Evolutionary conservation across 2,329 filamentous ascomycete species (phyloP).

Genomic region (Fusarium lateritium): DNA sequence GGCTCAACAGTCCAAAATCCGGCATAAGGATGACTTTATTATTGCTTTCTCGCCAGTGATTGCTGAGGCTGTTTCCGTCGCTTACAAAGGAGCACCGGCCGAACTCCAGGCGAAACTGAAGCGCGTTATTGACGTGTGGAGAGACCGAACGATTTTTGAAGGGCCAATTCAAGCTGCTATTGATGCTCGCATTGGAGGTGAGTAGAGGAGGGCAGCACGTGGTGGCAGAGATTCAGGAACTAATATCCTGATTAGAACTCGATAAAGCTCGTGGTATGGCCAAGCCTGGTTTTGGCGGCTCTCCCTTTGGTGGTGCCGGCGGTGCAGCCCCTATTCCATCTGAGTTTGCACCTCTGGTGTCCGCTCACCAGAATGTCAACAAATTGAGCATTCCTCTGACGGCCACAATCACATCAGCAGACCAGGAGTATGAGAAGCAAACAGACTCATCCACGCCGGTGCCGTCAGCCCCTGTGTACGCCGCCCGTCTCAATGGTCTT

Average conservation of each 20-base stretch:
- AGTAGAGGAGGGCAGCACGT: constrained; percentile 5
- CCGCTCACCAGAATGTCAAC: constrained; percentile 79
- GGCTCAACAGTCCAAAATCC: constrained; percentile 93
- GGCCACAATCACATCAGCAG: constrained; percentile 77
- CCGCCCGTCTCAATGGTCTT: constrained; percentile 89
- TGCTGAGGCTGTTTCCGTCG: constrained; percentile 88
- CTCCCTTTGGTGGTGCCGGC: constrained; percentile 72
- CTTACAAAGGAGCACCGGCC: constrained; percentile 88
- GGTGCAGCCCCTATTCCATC: constrained; percentile 74
- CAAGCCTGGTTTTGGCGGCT: constrained; percentile 69
- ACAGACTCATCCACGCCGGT: constrained; percentile 77
- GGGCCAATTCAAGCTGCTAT: constrained; percentile 83
- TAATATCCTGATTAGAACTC: constrained; percentile 64
- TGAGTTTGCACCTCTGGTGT: constrained; percentile 83
- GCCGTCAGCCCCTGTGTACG: constrained; percentile 90
- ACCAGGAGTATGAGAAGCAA: constrained; percentile 87
- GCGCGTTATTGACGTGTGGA: constrained; percentile 95
- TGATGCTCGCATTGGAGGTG: constrained; percentile 84
- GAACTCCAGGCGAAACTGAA: constrained; percentile 91
- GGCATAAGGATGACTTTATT: constrained; percentile 93
- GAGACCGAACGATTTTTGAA: constrained; percentile 88
- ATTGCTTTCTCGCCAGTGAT: constrained; percentile 92
- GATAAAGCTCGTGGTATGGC: constrained; percentile 71
- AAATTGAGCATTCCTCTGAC: constrained; percentile 80
- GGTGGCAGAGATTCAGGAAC: background rate